Evolutionary conservation across 768 basidiomycete species (phyloP).

Genomic region (Suillus americanus): DNA sequence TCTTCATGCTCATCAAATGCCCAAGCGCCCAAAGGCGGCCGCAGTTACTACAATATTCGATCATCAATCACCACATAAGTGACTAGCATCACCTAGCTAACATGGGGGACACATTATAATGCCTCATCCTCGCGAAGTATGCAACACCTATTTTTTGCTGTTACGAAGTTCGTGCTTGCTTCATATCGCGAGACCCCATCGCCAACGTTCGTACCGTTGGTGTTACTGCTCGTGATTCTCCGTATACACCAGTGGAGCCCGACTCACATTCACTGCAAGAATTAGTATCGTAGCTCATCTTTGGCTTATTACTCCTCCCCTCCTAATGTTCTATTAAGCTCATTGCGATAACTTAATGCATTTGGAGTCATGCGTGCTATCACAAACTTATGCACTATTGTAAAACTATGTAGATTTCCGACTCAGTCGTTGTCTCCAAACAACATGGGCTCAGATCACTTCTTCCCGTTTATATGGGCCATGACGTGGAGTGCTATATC

Average conservation of each 20-base stretch:
- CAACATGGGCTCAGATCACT: conserved; percentile 44
- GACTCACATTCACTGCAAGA: conserved; percentile 29
- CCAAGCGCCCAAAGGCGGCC: background rate
- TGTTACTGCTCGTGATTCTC: conserved; percentile 24
- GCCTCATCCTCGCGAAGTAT: conserved; percentile 25
- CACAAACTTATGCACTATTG: conserved; percentile 45
- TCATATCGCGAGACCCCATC: conserved; percentile 24
- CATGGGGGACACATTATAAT: conserved; percentile 14
- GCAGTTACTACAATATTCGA: background rate
- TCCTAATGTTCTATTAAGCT: conserved; percentile 53
- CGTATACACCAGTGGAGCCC: conserved; percentile 30
- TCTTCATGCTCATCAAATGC: background rate
- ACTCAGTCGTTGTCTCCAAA: conserved; percentile 26
- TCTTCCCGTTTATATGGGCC: conserved; percentile 75
- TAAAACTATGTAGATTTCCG: conserved; percentile 36
- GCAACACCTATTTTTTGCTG: conserved; percentile 26
- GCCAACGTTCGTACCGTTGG: conserved; percentile 34
- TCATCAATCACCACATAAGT: background rate
- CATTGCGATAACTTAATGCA: conserved; percentile 45
- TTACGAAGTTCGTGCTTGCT: conserved; percentile 22
- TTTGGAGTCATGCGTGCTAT: conserved; percentile 41
- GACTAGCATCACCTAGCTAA: background rate
- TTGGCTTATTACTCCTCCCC: conserved; percentile 46
- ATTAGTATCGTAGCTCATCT: conserved; percentile 36
- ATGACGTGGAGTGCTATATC: conserved; percentile 56